A percentile compares a stretch with the other conserved stretches of the same genome.
phyloP scores from a whole-genome alignment of 257 asterid genomes.

The Nyctanthes arbortristis region DNA sequence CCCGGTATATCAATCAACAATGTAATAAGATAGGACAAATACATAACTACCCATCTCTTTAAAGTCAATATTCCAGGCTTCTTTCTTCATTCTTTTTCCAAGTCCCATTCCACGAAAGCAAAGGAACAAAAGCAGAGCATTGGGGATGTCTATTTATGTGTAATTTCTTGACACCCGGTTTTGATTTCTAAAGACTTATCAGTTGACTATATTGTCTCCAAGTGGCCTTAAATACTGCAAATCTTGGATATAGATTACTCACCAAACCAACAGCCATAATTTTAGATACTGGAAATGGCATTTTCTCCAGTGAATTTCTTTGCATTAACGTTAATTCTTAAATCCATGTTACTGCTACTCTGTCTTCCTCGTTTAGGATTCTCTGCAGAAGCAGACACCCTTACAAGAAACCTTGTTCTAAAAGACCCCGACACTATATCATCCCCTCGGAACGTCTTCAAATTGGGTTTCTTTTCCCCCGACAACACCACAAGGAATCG shows the following conservation, averaged over 20 bases:
- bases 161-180: background rate
- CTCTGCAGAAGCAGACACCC: conserved; percentile 36
- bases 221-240: background rate
- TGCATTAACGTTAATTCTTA: background rate
- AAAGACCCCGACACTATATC: conserved; percentile 28
- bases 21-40: no score
- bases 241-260: background rate
- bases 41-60: no score
- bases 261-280: background rate
- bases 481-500: conserved; percentile 31
- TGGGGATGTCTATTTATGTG: background rate
- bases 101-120: no score
- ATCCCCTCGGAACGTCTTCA: conserved; percentile 20
- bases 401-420: conserved; percentile 20
- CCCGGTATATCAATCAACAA: no score
- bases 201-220: background rate
- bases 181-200: background rate
- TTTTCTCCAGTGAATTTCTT: background rate
- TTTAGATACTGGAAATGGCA: background rate
- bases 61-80: no score
- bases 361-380: conserved; percentile 18
- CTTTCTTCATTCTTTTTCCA: no score
- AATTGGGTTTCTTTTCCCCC: conserved; percentile 46
- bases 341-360: background rate
- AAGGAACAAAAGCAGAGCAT: no score